Evolutionary conservation across 495 filamentous ascomycete genomes (phyloP), one percentile per base, ranked within the genome.

Genomic region (Annulohypoxylon moriforme): DNA sequence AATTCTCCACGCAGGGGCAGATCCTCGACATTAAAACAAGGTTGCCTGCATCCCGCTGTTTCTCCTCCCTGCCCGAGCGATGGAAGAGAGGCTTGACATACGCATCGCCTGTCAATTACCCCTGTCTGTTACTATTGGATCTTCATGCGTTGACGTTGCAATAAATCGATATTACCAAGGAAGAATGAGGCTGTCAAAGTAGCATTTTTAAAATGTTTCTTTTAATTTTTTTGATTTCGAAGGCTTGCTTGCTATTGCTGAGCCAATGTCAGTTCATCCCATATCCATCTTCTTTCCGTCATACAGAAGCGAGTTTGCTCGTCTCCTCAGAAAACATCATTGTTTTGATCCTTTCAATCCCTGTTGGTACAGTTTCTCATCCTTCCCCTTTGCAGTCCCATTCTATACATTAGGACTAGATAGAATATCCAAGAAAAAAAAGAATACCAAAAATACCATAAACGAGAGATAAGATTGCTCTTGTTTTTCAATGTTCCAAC

Each of bases 351-450:
- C 24, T 56, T 24, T 64, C 27, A 31, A 50, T 44, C 47, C 34
- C 27, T 72, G 29, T 58, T 72, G 52, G 60, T 72, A 72, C 69
- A 72, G 64, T 65, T 55, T 57, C 55, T 55, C 63, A 34, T 50
- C 3, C 16, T 63, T 16, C 42, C 40, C 55, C 66, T 73, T 73
- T 61, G 66, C 66, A 73, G 71, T 73, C 66, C 71, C 8, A 25
- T 73, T 73, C 71, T 73, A 73, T 73, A 73, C 71, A 73, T 73
- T 73, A 69, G 71, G 64, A 73, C 71, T 60, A 69, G 31, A 27
- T 60, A 68, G 33, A 60, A 49, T 52, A 60, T 49, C 29, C 56
- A 60, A 33, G 44, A 56, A 33, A 38, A 62, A 57, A 13, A 40
- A n/a, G n/a, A 57, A 44, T 44, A 44, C 24, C 24, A 34, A 40